phyloP scores from a whole-genome alignment of 1,284 basidiomycete species.

The Boletus subluridellus region DNA sequence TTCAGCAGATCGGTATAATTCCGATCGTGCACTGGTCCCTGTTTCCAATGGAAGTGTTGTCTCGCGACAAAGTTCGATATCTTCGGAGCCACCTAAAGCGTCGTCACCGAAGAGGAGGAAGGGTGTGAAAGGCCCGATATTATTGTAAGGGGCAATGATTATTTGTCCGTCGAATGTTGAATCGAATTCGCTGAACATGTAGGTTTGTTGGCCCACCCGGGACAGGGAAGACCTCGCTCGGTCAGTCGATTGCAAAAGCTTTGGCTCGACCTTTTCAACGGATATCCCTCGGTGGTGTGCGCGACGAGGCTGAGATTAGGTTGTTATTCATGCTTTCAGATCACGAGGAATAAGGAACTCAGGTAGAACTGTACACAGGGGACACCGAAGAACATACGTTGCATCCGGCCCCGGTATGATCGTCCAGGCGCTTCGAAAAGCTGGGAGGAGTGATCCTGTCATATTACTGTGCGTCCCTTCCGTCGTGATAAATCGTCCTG shows the following conservation, averaged over 20 bases:
- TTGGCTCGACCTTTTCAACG: slow-evolving; percentile 85
- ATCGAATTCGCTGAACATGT: neutral
- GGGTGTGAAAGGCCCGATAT: slow-evolving; percentile 74
- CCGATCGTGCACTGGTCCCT: slow-evolving; percentile 23
- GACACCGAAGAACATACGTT: slow-evolving; percentile 88
- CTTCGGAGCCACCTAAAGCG: slow-evolving; percentile 9
- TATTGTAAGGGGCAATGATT: slow-evolving; percentile 51
- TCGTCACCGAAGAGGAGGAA: slow-evolving; percentile 28
- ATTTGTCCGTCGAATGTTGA: neutral
- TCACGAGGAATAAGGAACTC: neutral
- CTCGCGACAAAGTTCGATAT: slow-evolving; percentile 6
- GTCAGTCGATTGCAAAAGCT: slow-evolving; percentile 83
- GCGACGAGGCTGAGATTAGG: slow-evolving; percentile 87
- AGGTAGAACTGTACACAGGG: slow-evolving; percentile 36
- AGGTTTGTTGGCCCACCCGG: slow-evolving; percentile 82
- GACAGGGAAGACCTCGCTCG: slow-evolving; percentile 81
- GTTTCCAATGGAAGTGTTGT: neutral
- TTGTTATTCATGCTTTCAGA: slow-evolving; percentile 4
- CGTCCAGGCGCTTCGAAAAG: slow-evolving; percentile 85
- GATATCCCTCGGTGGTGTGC: slow-evolving; percentile 87
- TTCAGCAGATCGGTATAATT: slow-evolving; percentile 15
- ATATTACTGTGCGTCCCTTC: slow-evolving; percentile 62
- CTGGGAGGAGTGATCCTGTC: slow-evolving; percentile 77
- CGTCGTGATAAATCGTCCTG: slow-evolving; percentile 2
- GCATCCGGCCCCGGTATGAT: slow-evolving; percentile 84